phyloP scores from a whole-genome alignment of 176 grass and related monocot species.

The Secale cereale region DNA sequence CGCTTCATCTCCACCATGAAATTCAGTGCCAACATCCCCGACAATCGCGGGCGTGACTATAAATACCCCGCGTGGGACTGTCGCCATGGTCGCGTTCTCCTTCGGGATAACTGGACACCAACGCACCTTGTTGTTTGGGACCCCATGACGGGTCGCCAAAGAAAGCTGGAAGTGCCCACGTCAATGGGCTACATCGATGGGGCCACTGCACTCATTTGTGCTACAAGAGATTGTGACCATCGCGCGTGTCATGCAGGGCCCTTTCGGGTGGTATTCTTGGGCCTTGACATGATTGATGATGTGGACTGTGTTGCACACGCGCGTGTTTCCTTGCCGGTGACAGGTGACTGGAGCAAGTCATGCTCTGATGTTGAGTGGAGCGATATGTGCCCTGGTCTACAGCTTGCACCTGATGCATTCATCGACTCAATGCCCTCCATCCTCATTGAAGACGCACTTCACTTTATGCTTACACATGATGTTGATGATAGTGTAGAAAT shows the following conservation, averaged over 20 bases:
- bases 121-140: neutral
- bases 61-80: neutral
- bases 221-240: neutral
- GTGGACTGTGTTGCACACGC: neutral
- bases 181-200: neutral
- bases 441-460: neutral
- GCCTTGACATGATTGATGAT: neutral
- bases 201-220: neutral
- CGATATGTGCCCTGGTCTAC: neutral
- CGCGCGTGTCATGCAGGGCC: neutral
- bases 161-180: neutral
- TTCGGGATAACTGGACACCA: neutral
- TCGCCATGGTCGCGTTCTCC: neutral
- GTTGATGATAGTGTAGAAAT: neutral
- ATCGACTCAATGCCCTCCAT: neutral
- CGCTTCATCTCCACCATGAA: neutral
- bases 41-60: neutral
- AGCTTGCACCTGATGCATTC: neutral
- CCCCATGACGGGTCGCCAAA: neutral
- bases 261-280: neutral
- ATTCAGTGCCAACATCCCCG: neutral
- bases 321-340: neutral
- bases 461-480: neutral
- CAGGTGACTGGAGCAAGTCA: neutral
- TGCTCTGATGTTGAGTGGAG: neutral